Conservation (phyloP, 2,329 filamentous ascomycete genomes). For the Botrytis elliptica region DNA sequence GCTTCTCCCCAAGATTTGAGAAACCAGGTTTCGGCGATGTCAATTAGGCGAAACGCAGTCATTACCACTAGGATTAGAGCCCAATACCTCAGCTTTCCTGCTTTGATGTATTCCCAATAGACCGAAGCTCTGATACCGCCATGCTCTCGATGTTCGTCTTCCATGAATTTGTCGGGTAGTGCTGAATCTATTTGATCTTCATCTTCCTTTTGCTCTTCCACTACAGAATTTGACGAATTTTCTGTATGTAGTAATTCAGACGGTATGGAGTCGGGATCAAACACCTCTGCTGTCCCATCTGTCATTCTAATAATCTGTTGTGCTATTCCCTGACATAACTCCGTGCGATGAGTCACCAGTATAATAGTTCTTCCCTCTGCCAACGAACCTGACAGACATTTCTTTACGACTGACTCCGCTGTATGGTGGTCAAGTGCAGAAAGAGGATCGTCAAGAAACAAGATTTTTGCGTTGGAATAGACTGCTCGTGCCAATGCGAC, state of each 20-base stretch:
- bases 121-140: constrained; percentile 74
- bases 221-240: constrained; percentile 27
- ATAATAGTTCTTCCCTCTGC: constrained; percentile 54
- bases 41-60: constrained; percentile 59
- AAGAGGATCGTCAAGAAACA: constrained; percentile 59
- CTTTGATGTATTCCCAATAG: constrained; percentile 83
- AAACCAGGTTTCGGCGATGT: constrained; percentile 72
- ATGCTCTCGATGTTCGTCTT: constrained; percentile 71
- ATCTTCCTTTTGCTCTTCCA: constrained; percentile 31
- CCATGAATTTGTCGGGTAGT: constrained; percentile 72
- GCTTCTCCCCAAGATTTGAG: constrained; percentile 85
- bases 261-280: constrained; percentile 32
- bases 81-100: constrained; percentile 77
- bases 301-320: constrained; percentile 70
- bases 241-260: constrained; percentile 33
- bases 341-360: constrained; percentile 64
- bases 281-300: constrained; percentile 50
- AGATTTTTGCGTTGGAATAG: constrained; percentile 53
- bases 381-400: constrained; percentile 55
- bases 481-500: constrained; percentile 60
- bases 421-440: constrained; percentile 64
- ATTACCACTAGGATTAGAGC: constrained; percentile 61
- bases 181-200: constrained; percentile 43
- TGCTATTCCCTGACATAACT: constrained; percentile 71
- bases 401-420: constrained; percentile 58